Percentiles rank a stretch among this genome's conserved stretches.
Evolutionary conservation across 768 basidiomycete genomes (phyloP).

Genomic region (Rubroboletus satanas): DNA sequence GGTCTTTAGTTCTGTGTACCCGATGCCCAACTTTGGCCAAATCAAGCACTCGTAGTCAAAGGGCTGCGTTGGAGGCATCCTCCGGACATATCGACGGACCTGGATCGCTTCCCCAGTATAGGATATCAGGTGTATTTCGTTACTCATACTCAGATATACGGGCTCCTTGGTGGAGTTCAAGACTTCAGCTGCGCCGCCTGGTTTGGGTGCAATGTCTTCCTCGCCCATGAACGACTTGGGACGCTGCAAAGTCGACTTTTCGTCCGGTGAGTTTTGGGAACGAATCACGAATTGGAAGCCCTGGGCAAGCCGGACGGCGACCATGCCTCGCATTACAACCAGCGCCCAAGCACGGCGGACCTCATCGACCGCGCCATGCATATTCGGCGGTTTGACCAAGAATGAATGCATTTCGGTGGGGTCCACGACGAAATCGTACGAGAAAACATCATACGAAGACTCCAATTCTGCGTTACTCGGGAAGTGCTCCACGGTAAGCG

Average conservation of each 20-base stretch:
- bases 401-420: conserved; percentile 84
- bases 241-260: conserved; percentile 40
- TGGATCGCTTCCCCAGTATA: conserved; percentile 91
- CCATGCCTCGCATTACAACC: conserved; percentile 89
- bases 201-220: conserved; percentile 50
- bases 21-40: conserved; percentile 87
- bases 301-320: conserved; percentile 84
- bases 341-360: conserved; percentile 69
- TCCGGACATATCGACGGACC: conserved; percentile 79
- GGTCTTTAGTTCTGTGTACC: conserved; percentile 76
- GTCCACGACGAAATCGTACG: conserved; percentile 86
- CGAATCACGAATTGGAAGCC: conserved; percentile 90
- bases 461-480: conserved; percentile 74
- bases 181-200: conserved; percentile 63
- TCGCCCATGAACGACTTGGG: conserved; percentile 57
- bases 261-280: conserved; percentile 33
- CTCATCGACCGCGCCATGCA: conserved; percentile 49
- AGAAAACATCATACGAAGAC: conserved; percentile 72
- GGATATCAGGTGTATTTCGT: conserved; percentile 90
- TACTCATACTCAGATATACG: conserved; percentile 90
- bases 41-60: conserved; percentile 85
- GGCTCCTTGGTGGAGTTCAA: conserved; percentile 59
- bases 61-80: conserved; percentile 58
- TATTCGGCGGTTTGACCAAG: conserved; percentile 64
- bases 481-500: conserved; percentile 86